Percentiles rank a stretch among this genome's conserved stretches.
These are phyloP conservation scores for Volvox carteri DNA, from an alignment of 163 green algal genomes.

Conservation along the genomic window DNA sequence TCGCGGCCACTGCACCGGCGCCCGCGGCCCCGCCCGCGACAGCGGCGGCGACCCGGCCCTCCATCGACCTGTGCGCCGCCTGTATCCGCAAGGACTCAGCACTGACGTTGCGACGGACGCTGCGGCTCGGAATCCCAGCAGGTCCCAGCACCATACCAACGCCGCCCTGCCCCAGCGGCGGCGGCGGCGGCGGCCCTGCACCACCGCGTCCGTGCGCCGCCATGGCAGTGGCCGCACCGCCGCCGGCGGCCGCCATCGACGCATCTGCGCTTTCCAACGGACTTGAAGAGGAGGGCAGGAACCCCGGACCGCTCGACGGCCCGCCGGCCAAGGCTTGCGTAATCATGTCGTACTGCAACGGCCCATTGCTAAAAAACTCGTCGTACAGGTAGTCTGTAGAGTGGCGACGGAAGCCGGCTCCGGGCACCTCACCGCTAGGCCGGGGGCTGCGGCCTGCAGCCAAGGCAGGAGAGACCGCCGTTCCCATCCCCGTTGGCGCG, in stretches of 20 bases:
- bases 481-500: background rate
- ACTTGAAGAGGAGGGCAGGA: background rate
- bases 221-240: background rate
- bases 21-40: background rate
- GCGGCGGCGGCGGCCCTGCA: too few species aligned
- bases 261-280: background rate
- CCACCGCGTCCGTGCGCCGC: background rate
- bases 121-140: slow-evolving; percentile 12
- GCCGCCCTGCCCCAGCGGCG: background rate
- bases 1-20: background rate
- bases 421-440: background rate
- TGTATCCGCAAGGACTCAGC: slow-evolving; percentile 49
- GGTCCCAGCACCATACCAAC: background rate
- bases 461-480: background rate
- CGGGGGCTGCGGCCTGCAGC: background rate
- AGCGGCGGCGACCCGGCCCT: slow-evolving; percentile 3
- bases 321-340: background rate
- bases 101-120: slow-evolving; percentile 36
- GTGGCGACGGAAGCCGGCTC: background rate
- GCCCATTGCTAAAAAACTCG: slow-evolving; percentile 40
- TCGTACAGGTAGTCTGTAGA: slow-evolving; percentile 45
- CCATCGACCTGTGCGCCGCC: slow-evolving; percentile 50
- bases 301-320: background rate
- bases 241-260: background rate
- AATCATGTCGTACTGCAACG: slow-evolving; percentile 12